Conservation (phyloP, 495 filamentous ascomycete genomes). For the Mytilinidion resinicola region DNA sequence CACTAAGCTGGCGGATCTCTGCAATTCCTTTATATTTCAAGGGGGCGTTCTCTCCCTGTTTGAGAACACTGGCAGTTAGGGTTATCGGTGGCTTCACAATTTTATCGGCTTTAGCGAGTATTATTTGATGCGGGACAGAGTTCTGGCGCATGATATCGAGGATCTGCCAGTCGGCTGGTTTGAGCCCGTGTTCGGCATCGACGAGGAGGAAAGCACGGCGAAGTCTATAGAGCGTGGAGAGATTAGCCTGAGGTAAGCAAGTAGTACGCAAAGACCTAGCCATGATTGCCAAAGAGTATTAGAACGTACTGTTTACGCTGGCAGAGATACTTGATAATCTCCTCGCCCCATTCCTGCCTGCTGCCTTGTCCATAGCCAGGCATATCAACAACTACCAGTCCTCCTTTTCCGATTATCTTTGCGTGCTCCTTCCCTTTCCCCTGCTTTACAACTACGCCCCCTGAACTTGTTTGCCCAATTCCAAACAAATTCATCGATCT, state of each 20-base stretch:
- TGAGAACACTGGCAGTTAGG: constrained; percentile 19
- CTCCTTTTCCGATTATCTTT: constrained; percentile 20
- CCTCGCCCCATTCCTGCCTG: constrained; percentile 68
- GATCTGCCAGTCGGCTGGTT: constrained; percentile 60
- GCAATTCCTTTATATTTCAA: background rate
- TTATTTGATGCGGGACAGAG: constrained; percentile 65
- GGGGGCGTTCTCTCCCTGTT: constrained; percentile 3
- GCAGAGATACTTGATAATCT: constrained; percentile 79
- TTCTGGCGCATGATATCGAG: constrained; percentile 56
- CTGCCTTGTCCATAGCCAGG: constrained; percentile 86
- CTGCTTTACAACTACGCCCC: constrained; percentile 35
- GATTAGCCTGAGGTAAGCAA: no score
- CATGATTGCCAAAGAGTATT: no score
- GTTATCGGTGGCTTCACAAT: constrained; percentile 7
- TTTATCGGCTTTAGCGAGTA: constrained; percentile 77
- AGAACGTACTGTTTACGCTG: constrained; percentile 56
- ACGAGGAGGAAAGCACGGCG: constrained; percentile 77
- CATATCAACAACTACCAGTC: constrained; percentile 73
- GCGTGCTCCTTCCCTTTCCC: constrained; percentile 42
- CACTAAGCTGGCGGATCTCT: constrained; percentile 14
- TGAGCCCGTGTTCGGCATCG: constrained; percentile 75
- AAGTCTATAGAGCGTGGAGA: constrained; percentile 38
- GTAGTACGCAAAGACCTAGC: no score
- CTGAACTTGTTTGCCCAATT: constrained; percentile 50
- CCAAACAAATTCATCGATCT: constrained; percentile 78